These are phyloP conservation scores for Ophiocordyceps camponoti-leonardi DNA, from an alignment of 2,329 filamentous ascomycete species.

Conservation along the genomic window DNA sequence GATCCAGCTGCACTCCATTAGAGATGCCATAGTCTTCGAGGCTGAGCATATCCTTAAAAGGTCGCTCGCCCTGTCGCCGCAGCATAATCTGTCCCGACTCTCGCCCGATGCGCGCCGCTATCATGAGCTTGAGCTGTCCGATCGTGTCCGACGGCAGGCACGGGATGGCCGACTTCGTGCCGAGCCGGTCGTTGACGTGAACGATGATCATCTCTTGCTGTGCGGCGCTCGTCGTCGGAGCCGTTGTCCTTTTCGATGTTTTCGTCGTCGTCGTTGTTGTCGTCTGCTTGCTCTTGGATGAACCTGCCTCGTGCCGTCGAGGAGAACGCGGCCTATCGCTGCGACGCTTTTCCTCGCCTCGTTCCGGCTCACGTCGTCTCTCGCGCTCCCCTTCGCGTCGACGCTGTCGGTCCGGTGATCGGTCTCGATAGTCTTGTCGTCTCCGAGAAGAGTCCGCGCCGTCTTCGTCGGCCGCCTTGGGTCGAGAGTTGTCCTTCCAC, in stretches of 20 bases:
- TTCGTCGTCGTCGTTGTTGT: slow-evolving; percentile 8
- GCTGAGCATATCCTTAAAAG: slow-evolving; percentile 81
- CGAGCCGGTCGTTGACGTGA: slow-evolving; percentile 84
- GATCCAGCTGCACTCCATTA: slow-evolving; percentile 60
- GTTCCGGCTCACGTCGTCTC: slow-evolving; percentile 7
- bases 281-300: slow-evolving; percentile 16
- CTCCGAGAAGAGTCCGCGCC: slow-evolving; percentile 18
- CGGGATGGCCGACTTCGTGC: slow-evolving; percentile 87
- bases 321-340: no score
- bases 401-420: slow-evolving; percentile 14
- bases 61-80: slow-evolving; percentile 79
- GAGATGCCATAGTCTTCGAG: slow-evolving; percentile 88
- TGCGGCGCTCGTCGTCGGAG: no score
- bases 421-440: slow-evolving; percentile 27
- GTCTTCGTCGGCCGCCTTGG: slow-evolving; percentile 27
- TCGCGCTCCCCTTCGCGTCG: slow-evolving; percentile 15
- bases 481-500: slow-evolving; percentile 29
- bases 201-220: slow-evolving; percentile 81
- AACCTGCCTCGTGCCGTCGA: no score
- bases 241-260: no score
- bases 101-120: slow-evolving; percentile 74
- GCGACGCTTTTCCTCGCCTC: slow-evolving; percentile 13
- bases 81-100: slow-evolving; percentile 83
- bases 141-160: slow-evolving; percentile 75
- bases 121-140: slow-evolving; percentile 77